Percentiles rank a stretch among this genome's conserved stretches.
phyloP scores from a whole-genome alignment of 139 green algal species.

The Picochlorum sp. region DNA sequence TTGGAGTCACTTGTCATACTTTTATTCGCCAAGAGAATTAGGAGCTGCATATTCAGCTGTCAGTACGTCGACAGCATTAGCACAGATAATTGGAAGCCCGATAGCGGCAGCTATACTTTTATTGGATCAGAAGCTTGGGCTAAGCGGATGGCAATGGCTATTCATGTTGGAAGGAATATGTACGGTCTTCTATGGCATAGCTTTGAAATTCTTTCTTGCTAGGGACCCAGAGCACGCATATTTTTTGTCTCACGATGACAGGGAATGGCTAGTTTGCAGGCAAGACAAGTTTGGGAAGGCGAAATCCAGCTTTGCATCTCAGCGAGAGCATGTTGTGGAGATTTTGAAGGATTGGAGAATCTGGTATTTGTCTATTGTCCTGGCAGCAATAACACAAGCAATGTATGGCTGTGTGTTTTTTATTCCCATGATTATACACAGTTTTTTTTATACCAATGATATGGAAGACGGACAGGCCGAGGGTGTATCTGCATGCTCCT shows the following conservation, averaged over 20 bases:
- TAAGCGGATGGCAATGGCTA: constrained; percentile 65
- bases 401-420: constrained; percentile 21
- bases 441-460: neutral
- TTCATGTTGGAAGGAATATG: constrained; percentile 54
- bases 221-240: constrained; percentile 16
- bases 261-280: constrained; percentile 16
- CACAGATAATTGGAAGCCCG: constrained; percentile 38
- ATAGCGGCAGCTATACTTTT: constrained; percentile 50
- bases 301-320: too few relatives aligned
- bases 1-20: constrained; percentile 32
- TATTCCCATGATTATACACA: constrained; percentile 12
- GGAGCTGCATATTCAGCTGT: constrained; percentile 25
- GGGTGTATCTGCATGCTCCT: neutral
- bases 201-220: constrained; percentile 14
- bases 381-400: constrained; percentile 16
- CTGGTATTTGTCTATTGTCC: constrained; percentile 10
- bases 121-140: constrained; percentile 43
- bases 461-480: neutral
- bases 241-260: constrained; percentile 38
- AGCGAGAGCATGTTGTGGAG: neutral
- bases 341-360: constrained; percentile 24
- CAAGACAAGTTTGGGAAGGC: neutral
- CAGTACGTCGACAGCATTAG: constrained; percentile 22
- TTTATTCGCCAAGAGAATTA: constrained; percentile 29
- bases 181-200: constrained; percentile 25